Evolutionary conservation across 1,139 yeast species (phyloP).

Genomic region (Candida tetrigidarum): DNA sequence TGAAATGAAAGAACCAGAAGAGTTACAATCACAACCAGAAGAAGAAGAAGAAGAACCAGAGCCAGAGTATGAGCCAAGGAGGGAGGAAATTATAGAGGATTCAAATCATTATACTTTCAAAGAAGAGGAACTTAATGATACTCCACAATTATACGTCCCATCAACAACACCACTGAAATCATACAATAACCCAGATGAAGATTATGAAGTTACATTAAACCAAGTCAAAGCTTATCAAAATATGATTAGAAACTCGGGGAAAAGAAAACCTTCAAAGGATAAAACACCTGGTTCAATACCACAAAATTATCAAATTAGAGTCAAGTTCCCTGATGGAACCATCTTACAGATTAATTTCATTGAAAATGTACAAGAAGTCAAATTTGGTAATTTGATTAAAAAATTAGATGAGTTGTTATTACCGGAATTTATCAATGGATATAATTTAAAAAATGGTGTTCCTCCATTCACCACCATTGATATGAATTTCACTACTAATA

Average conservation of each 20-base stretch:
- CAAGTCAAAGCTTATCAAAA: constrained; percentile 59
- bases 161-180: constrained; percentile 14
- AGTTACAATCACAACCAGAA: neutral
- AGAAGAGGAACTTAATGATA: constrained; percentile 15
- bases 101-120: constrained; percentile 7
- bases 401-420: constrained; percentile 38
- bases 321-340: constrained; percentile 58
- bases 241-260: constrained; percentile 43
- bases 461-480: constrained; percentile 49
- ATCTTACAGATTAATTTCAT: constrained; percentile 52
- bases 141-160: constrained; percentile 31
- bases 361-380: constrained; percentile 30
- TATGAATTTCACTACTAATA: constrained; percentile 35
- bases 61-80: neutral
- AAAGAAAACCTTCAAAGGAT: constrained; percentile 23
- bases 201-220: constrained; percentile 53
- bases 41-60: neutral
- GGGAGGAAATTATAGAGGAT: neutral
- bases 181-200: constrained; percentile 50
- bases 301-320: constrained; percentile 40
- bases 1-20: constrained; percentile 9
- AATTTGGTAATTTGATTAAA: constrained; percentile 48
- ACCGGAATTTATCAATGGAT: constrained; percentile 40
- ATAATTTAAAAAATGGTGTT: constrained; percentile 37
- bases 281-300: constrained; percentile 20